A percentile compares a stretch with the other conserved stretches of the same genome.
phyloP scores from a whole-genome alignment of 2,329 filamentous ascomycete species.

The Thelonectria discophora region DNA sequence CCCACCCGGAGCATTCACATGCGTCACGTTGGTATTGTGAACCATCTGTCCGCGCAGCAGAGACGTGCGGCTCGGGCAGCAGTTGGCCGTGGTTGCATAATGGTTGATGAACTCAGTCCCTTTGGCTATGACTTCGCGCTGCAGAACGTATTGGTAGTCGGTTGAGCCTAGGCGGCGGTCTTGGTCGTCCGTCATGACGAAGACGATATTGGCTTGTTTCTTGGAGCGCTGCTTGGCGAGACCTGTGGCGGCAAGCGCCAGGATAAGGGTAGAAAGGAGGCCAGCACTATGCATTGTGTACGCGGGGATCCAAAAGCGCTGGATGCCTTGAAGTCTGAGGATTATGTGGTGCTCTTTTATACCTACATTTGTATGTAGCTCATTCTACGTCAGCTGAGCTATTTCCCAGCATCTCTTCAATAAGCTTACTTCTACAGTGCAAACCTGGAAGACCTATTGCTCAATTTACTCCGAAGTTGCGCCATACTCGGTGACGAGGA shows the following conservation, averaged over 20 bases:
- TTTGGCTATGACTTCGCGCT: slow-evolving; percentile 31
- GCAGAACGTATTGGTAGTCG: slow-evolving; percentile 24
- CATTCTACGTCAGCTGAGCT: neutral
- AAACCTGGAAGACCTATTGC: neutral
- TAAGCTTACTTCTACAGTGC: neutral
- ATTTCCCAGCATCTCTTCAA: neutral
- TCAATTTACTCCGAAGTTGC: neutral
- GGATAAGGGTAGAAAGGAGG: neutral
- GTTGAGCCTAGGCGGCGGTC: slow-evolving; percentile 28
- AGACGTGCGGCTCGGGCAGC: slow-evolving; percentile 39
- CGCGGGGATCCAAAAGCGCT: neutral
- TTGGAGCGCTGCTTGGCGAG: neutral
- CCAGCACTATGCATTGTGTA: neutral
- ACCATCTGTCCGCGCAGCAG: slow-evolving; percentile 37
- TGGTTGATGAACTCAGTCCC: slow-evolving; percentile 39
- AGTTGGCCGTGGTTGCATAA: slow-evolving; percentile 39
- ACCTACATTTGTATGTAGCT: neutral
- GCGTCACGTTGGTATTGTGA: slow-evolving; percentile 42
- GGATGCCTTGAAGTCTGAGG: neutral
- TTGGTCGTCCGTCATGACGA: slow-evolving; percentile 40
- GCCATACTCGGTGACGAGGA: neutral
- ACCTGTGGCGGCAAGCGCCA: neutral
- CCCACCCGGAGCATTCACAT: slow-evolving; percentile 19
- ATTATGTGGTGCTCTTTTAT: neutral
- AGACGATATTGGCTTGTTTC: slow-evolving; percentile 28